These are phyloP conservation scores for Graphilbum fragrans DNA, from an alignment of 2,329 filamentous ascomycete species.

Conservation along the genomic window DNA sequence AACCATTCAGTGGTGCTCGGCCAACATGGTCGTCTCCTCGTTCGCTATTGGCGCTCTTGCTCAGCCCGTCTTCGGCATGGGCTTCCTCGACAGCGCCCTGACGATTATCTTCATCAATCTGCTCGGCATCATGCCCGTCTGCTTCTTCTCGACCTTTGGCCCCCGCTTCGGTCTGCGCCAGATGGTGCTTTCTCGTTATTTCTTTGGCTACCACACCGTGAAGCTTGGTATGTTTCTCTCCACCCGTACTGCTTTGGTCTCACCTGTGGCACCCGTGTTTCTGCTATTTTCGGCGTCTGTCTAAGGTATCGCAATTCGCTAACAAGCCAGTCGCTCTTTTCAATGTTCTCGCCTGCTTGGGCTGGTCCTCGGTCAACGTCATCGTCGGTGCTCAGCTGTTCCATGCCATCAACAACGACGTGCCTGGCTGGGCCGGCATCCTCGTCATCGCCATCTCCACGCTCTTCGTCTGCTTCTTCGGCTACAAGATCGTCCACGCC, in stretches of 20 bases:
- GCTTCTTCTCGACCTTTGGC: slow-evolving; percentile 43
- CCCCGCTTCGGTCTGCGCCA: slow-evolving; percentile 47
- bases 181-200: slow-evolving; percentile 48
- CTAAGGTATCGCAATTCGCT: too few relatives aligned
- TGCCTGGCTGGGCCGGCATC: slow-evolving; percentile 64
- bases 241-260: neutral
- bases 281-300: too few relatives aligned
- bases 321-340: slow-evolving; percentile 48
- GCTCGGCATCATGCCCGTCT: slow-evolving; percentile 44
- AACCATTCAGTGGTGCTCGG: slow-evolving; percentile 52
- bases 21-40: slow-evolving; percentile 66
- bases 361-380: slow-evolving; percentile 66
- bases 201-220: slow-evolving; percentile 48
- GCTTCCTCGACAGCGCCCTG: slow-evolving; percentile 61
- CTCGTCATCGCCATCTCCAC: slow-evolving; percentile 60
- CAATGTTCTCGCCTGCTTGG: slow-evolving; percentile 58
- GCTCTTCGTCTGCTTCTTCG: slow-evolving; percentile 58
- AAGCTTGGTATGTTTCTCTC: slow-evolving; percentile 45
- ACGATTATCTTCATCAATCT: slow-evolving; percentile 66
- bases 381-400: slow-evolving; percentile 73
- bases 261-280: neutral
- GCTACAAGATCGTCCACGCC: slow-evolving; percentile 62
- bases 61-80: slow-evolving; percentile 55
- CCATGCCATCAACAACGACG: slow-evolving; percentile 55
- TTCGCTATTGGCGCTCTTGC: slow-evolving; percentile 65